A percentile compares a stretch with the other conserved stretches of the same genome.
Conservation (phyloP, 345 rosid genomes). For the Populus tremula region DNA sequence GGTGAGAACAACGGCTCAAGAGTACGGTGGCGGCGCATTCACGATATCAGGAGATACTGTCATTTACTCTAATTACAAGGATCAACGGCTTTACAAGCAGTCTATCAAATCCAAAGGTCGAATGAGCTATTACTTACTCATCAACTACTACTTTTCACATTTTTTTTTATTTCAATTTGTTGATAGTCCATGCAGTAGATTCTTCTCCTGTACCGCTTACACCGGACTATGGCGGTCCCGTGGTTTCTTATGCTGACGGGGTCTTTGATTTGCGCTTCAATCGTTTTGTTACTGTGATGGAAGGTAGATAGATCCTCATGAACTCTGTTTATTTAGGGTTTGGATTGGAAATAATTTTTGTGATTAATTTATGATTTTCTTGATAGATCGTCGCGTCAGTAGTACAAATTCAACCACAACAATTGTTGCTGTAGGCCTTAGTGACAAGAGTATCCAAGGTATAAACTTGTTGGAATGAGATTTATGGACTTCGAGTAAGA, state of each 20-base stretch:
- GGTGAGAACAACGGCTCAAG: slow-evolving; percentile 80
- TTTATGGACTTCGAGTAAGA: not conserved
- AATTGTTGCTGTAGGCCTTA: slow-evolving; percentile 50
- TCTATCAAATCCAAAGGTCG: slow-evolving; percentile 42
- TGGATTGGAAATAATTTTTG: not conserved
- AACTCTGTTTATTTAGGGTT: not conserved
- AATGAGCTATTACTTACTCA: not conserved
- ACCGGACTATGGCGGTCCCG: slow-evolving; percentile 69
- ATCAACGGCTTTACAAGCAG: slow-evolving; percentile 81
- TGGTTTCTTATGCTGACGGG: slow-evolving; percentile 80
- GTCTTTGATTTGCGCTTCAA: slow-evolving; percentile 64
- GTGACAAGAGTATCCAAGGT: slow-evolving; percentile 56
- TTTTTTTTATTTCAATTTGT: not conserved
- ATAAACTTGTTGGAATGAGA: not conserved
- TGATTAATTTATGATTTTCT: slow-evolving; percentile 3
- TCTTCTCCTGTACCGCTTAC: slow-evolving; percentile 63
- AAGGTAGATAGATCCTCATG: slow-evolving; percentile 53
- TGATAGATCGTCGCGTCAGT: slow-evolving; percentile 62
- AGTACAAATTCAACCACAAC: slow-evolving; percentile 57
- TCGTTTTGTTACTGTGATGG: slow-evolving; percentile 72
- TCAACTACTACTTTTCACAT: not conserved
- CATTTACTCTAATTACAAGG: slow-evolving; percentile 80
- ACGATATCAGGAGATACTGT: slow-evolving; percentile 48
- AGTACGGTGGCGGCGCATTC: slow-evolving; percentile 96
- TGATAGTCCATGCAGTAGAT: slow-evolving; percentile 32